phyloP scores from a whole-genome alignment of 2,329 filamentous ascomycete species.

The Plenodomus lindquistii region DNA sequence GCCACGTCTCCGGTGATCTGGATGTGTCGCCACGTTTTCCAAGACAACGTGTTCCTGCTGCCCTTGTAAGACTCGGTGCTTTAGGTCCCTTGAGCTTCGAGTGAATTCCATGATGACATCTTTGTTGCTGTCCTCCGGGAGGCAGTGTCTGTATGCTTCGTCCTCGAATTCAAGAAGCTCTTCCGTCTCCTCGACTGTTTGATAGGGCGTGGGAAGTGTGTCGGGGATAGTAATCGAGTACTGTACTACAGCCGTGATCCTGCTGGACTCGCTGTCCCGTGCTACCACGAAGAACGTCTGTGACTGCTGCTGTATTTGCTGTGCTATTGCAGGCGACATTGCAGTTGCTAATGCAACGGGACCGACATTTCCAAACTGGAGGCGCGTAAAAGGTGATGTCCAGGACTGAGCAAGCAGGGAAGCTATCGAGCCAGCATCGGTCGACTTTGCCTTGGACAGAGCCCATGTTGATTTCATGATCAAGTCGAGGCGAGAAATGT shows the following conservation, averaged over 20 bases:
- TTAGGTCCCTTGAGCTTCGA: slow-evolving; percentile 14
- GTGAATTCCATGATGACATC: slow-evolving; percentile 30
- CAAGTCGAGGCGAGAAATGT: no score
- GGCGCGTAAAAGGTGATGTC: slow-evolving; percentile 28
- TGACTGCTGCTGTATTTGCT: slow-evolving; percentile 15
- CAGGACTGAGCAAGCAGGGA: slow-evolving; percentile 30
- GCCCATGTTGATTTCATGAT: not conserved
- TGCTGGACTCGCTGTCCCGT: no score
- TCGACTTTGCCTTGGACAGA: not conserved
- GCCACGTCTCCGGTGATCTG: slow-evolving; percentile 24
- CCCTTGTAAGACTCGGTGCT: slow-evolving; percentile 13
- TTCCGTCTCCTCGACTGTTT: slow-evolving; percentile 19
- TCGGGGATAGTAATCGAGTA: not conserved
- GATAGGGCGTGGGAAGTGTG: slow-evolving; percentile 8
- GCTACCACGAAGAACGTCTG: slow-evolving; percentile 17
- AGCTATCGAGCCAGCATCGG: slow-evolving; percentile 19
- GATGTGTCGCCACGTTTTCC: slow-evolving; percentile 35
- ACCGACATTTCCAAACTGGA: slow-evolving; percentile 34
- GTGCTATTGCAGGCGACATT: slow-evolving; percentile 28
- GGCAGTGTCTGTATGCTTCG: slow-evolving; percentile 18
- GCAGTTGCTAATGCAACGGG: slow-evolving; percentile 11
- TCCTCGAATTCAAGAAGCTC: slow-evolving; percentile 30
- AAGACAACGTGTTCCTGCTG: slow-evolving; percentile 20
- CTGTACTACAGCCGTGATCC: not conserved
- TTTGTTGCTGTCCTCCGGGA: slow-evolving; percentile 31